A percentile compares a stretch with the other conserved stretches of the same genome.
These are phyloP conservation scores for Exophiala phaeomuriformis DNA, from an alignment of 2,329 filamentous ascomycete genomes.

Conservation along the genomic window DNA sequence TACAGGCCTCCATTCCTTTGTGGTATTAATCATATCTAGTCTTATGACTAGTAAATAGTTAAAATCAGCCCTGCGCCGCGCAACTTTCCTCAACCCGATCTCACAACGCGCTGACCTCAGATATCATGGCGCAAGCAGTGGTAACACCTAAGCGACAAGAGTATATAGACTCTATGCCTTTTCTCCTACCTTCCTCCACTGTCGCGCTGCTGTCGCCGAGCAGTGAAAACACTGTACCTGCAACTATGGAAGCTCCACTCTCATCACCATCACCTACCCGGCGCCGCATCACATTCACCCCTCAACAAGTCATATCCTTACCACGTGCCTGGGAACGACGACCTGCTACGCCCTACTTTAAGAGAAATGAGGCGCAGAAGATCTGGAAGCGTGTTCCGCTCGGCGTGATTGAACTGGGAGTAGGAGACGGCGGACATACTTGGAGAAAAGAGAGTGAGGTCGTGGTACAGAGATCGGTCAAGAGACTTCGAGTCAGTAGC, in stretches of 20 bases:
- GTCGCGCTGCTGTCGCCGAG: not conserved
- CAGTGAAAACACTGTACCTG: not conserved
- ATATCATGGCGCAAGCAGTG: not conserved
- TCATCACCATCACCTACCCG: not conserved
- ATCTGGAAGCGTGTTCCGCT: conserved; percentile 40
- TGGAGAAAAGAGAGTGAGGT: conserved; percentile 13
- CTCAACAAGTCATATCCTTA: conserved; percentile 30
- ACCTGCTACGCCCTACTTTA: conserved; percentile 36
- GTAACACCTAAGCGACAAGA: not conserved
- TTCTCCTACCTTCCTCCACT: not conserved
- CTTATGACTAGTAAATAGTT: too few relatives aligned
- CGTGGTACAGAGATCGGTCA: conserved; percentile 18
- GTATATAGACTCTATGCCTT: not conserved
- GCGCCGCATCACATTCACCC: conserved; percentile 33
- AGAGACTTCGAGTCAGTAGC: conserved; percentile 18
- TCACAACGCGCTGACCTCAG: too few relatives aligned
- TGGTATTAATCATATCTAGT: too few relatives aligned
- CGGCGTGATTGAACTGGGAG: conserved; percentile 9
- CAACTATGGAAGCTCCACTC: not conserved
- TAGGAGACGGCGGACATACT: not conserved
- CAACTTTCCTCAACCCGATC: too few relatives aligned
- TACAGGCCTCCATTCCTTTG: too few relatives aligned
- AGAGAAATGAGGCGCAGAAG: conserved; percentile 38
- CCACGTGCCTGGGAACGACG: conserved; percentile 42
- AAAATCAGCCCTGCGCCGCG: too few relatives aligned